phyloP scores from a whole-genome alignment of 2,329 filamentous ascomycete genomes.

The Neocatenulostroma microsporum region DNA sequence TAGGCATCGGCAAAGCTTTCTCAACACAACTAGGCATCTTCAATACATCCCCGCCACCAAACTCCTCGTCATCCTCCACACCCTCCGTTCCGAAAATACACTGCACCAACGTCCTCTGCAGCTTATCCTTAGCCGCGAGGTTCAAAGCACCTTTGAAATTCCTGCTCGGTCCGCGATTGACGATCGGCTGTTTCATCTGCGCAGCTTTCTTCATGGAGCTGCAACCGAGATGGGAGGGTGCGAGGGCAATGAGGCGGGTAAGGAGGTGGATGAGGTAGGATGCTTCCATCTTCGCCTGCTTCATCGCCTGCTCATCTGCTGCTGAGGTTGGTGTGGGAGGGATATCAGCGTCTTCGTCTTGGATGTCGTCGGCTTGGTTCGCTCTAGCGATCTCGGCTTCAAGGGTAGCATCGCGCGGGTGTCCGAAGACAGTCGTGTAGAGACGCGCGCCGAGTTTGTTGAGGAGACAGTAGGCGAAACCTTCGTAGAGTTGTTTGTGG shows the following conservation, averaged over 20 bases:
- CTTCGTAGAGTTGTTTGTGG: constrained; percentile 38
- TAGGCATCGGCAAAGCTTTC: constrained; percentile 23
- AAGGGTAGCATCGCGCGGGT: constrained; percentile 14
- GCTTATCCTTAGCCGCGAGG: constrained; percentile 33
- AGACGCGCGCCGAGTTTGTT: constrained; percentile 33
- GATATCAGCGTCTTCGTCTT: constrained; percentile 23
- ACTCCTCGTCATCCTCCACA: constrained; percentile 21
- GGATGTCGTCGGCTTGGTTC: constrained; percentile 11
- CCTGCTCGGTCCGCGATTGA: no score
- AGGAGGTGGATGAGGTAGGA: constrained; percentile 37
- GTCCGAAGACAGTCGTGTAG: constrained; percentile 34
- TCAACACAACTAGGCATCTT: constrained; percentile 28
- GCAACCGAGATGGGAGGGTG: constrained; percentile 29
- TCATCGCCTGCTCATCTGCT: constrained; percentile 11
- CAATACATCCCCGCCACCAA: constrained; percentile 36
- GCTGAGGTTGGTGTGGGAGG: neutral
- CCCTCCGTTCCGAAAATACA: constrained; percentile 35
- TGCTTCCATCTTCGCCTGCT: constrained; percentile 29
- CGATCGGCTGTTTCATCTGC: constrained; percentile 22
- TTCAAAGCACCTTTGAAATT: constrained; percentile 29
- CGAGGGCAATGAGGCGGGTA: constrained; percentile 32
- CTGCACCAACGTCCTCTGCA: constrained; percentile 39
- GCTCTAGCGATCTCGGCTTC: constrained; percentile 19
- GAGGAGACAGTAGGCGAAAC: constrained; percentile 35
- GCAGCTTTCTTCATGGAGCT: constrained; percentile 12